Conservation (phyloP, 1,284 basidiomycete species). For the Puccinia horiana region DNA sequence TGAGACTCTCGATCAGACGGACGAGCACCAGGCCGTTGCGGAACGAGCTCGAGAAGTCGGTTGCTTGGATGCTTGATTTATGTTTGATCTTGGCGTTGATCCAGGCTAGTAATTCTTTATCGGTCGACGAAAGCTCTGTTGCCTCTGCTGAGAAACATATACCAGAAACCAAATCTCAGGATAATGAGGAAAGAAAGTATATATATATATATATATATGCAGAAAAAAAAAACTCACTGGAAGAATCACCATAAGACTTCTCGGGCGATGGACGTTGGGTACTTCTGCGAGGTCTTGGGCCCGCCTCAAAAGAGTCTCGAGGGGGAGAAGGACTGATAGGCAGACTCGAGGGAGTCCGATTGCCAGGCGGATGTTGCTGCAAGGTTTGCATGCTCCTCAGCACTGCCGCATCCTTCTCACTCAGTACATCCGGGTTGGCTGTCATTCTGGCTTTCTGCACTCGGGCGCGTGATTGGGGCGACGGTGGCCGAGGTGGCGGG, state of each 20-base stretch:
- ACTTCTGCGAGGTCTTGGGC: slow-evolving; percentile 56
- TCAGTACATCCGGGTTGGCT: slow-evolving; percentile 86
- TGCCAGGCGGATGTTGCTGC: slow-evolving; percentile 51
- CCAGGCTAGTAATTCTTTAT: slow-evolving; percentile 73
- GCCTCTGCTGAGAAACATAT: slow-evolving; percentile 38
- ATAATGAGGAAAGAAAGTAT: slow-evolving; percentile 16
- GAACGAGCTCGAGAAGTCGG: slow-evolving; percentile 52
- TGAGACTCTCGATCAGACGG: slow-evolving; percentile 40
- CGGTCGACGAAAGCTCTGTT: slow-evolving; percentile 52
- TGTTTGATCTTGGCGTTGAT: slow-evolving; percentile 66
- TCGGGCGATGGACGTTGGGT: slow-evolving; percentile 54
- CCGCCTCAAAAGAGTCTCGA: slow-evolving; percentile 50
- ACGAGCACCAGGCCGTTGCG: slow-evolving; percentile 52
- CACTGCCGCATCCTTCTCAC: slow-evolving; percentile 63
- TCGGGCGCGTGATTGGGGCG: slow-evolving; percentile 80
- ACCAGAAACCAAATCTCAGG: slow-evolving; percentile 4
- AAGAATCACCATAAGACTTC: slow-evolving; percentile 13
- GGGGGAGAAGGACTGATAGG: slow-evolving; percentile 53
- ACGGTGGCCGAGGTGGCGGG: slow-evolving; percentile 89
- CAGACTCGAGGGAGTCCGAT: slow-evolving; percentile 51
- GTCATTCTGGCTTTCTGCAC: slow-evolving; percentile 83
- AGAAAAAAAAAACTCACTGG: background rate
- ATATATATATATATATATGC: too few relatives aligned
- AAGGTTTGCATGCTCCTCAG: slow-evolving; percentile 55
- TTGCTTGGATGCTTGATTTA: background rate